Base-by-base conservation (phyloP, 345 rosid genomes). In the Balakata baccata region DNA sequence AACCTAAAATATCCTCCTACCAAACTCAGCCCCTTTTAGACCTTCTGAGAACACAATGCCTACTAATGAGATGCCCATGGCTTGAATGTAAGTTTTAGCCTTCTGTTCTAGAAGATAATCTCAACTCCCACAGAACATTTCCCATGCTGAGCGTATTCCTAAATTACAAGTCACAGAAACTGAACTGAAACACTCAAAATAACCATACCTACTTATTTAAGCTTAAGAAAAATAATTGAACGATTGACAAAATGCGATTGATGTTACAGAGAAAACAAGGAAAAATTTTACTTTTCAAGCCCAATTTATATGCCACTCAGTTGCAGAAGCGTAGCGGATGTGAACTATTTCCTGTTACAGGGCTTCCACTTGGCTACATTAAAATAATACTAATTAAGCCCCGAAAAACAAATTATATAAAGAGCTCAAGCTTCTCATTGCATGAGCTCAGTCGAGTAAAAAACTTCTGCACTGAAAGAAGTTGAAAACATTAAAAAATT, bases 381-480 rank as follows among this genome's bases (percentile, higher is more conserved):
- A 65, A 45, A 64, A 45, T 18, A 38, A 16, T 6, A n/a, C 51
- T 3, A 7, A 61, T 8, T 7, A 34, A 37, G 13, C 45, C 65
- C 20, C 39, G 5, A 34, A 25, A 22, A 2, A 29, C 34, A 11
- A 59, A 59, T 14, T 25, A 18, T 54, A 25, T 25, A 59, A 9
- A 29, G 17, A 59, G 14, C 65, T 61, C 20, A 63, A 63, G 67
- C 14, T 38, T 63, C 60, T 68, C 18, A 38, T 34, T 16, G 50
- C 45, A 51, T 70, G 11, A 70, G 65, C 74, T 70, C 52, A 58
- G 74, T 25, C 22, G 0, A 58, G 51, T 22, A 17, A 37, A 69
- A 53, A 43, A 14, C 7, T 38, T 5, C 16, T 14, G 25, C n/a
- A 4, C 46, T 11, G 37, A 11, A 34, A 68, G 50, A 14, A 23